phyloP scores from a whole-genome alignment of 768 basidiomycete genomes.

The Tulasnella calospora region DNA sequence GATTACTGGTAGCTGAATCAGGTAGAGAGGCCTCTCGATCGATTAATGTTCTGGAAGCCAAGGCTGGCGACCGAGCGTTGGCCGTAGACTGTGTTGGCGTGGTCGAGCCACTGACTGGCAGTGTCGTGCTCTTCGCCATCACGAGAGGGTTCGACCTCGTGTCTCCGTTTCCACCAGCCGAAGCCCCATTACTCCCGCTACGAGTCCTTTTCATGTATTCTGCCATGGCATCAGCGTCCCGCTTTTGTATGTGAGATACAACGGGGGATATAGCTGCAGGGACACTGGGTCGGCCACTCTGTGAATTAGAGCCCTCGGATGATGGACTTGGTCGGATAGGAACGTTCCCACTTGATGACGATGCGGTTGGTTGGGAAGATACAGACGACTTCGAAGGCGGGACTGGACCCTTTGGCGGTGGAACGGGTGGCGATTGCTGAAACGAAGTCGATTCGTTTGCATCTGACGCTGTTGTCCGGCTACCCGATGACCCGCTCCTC shows the following conservation, averaged over 20 bases:
- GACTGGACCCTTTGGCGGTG: neutral
- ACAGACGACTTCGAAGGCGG: slow-evolving; percentile 45
- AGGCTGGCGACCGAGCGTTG: neutral
- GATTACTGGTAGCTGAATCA: neutral
- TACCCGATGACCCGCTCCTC: slow-evolving; percentile 77
- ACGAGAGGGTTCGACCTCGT: neutral
- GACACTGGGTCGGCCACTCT: neutral
- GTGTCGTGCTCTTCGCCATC: neutral
- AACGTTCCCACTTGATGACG: slow-evolving; percentile 35
- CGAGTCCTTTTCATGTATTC: slow-evolving; percentile 78
- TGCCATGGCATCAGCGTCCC: slow-evolving; percentile 83
- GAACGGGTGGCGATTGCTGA: neutral
- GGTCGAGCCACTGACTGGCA: slow-evolving; percentile 6
- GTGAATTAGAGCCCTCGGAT: slow-evolving; percentile 14
- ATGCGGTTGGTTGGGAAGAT: slow-evolving; percentile 39
- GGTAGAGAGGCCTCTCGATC: neutral
- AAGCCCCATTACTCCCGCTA: slow-evolving; percentile 47
- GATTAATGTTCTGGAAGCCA: neutral
- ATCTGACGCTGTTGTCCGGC: slow-evolving; percentile 68
- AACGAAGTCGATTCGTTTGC: slow-evolving; percentile 36
- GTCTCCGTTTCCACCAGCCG: neutral
- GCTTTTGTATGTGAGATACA: slow-evolving; percentile 72
- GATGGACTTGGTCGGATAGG: slow-evolving; percentile 26
- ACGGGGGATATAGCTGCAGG: slow-evolving; percentile 62
- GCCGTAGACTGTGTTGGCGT: neutral